These are phyloP conservation scores for Ehretia macrophylla DNA, from an alignment of 257 asterid species.

Conservation along the genomic window DNA sequence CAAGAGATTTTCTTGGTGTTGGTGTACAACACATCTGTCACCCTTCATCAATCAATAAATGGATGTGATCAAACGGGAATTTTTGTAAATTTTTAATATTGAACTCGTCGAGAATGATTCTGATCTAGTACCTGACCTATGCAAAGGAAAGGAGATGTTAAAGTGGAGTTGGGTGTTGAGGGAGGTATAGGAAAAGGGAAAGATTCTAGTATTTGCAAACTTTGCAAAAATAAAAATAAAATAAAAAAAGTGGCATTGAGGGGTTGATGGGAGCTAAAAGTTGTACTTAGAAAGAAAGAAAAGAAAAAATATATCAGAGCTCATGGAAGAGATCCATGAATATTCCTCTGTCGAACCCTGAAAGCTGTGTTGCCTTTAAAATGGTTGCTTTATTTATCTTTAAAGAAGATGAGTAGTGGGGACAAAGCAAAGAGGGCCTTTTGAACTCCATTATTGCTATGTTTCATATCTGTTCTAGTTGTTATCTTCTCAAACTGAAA, in stretches of 20 bases:
- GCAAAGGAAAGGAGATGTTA: too few relatives aligned
- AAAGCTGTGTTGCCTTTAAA: constrained; percentile 41
- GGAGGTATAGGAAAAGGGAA: constrained; percentile 6
- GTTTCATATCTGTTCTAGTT: constrained; percentile 37
- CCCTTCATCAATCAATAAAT: constrained; percentile 76
- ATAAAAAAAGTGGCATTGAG: constrained; percentile 48
- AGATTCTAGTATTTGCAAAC: constrained; percentile 37
- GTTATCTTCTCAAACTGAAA: constrained; percentile 40
- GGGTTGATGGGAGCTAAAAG: constrained; percentile 41
- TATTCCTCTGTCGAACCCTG: constrained; percentile 49
- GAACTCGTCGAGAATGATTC: too few relatives aligned
- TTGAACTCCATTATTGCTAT: constrained; percentile 54
- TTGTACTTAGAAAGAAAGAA: constrained; percentile 11
- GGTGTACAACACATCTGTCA: constrained; percentile 73
- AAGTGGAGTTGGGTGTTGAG: constrained; percentile 30
- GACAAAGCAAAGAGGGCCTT: constrained; percentile 42
- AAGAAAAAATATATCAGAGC: neutral
- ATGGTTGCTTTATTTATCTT: constrained; percentile 27
- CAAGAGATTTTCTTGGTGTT: constrained; percentile 96
- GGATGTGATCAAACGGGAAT: constrained; percentile 46
- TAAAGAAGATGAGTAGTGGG: constrained; percentile 52
- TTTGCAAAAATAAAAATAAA: constrained; percentile 41
- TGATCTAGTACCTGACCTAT: neutral
- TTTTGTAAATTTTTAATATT: neutral
- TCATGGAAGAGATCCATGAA: constrained; percentile 56